phyloP scores from a whole-genome alignment of 2,329 filamentous ascomycete species.

The Penicillium frequentans region DNA sequence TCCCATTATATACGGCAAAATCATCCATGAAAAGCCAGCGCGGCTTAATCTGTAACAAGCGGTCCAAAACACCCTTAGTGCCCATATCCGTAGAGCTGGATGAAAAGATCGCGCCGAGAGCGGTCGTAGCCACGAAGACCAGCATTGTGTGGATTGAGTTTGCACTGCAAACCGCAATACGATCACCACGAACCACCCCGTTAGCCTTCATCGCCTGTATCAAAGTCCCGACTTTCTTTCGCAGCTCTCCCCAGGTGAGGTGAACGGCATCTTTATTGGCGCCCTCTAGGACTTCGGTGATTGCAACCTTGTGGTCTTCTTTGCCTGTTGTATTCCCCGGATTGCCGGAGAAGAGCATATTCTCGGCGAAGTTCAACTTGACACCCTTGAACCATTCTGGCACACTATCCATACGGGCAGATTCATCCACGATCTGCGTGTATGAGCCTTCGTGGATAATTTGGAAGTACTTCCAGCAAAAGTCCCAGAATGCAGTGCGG shows the following conservation, averaged over 20 bases:
- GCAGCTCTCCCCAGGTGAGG: conserved; percentile 67
- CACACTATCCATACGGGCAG: conserved; percentile 66
- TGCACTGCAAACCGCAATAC: conserved; percentile 72
- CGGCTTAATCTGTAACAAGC: conserved; percentile 72
- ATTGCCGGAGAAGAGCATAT: conserved; percentile 64
- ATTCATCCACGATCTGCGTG: conserved; percentile 65
- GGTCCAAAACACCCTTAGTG: conserved; percentile 71
- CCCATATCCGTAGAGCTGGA: conserved; percentile 83
- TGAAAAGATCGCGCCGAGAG: conserved; percentile 73
- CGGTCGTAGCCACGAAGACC: conserved; percentile 68
- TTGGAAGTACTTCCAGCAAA: conserved; percentile 60
- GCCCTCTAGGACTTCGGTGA: conserved; percentile 62
- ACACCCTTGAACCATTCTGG: conserved; percentile 78
- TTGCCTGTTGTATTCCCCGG: conserved; percentile 57
- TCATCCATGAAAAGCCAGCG: conserved; percentile 85
- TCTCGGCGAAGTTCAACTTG: conserved; percentile 75
- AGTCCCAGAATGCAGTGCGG: conserved; percentile 65
- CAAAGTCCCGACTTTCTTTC: conserved; percentile 58
- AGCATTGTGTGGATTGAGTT: conserved; percentile 74
- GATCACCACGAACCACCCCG: conserved; percentile 70
- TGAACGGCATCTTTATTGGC: conserved; percentile 38
- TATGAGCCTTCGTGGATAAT: conserved; percentile 65
- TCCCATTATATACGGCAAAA: conserved; percentile 75
- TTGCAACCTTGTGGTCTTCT: conserved; percentile 68
- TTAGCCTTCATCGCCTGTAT: conserved; percentile 65